Conservation (phyloP, 2,329 filamentous ascomycete genomes). For the Scedosporium apiospermum region DNA sequence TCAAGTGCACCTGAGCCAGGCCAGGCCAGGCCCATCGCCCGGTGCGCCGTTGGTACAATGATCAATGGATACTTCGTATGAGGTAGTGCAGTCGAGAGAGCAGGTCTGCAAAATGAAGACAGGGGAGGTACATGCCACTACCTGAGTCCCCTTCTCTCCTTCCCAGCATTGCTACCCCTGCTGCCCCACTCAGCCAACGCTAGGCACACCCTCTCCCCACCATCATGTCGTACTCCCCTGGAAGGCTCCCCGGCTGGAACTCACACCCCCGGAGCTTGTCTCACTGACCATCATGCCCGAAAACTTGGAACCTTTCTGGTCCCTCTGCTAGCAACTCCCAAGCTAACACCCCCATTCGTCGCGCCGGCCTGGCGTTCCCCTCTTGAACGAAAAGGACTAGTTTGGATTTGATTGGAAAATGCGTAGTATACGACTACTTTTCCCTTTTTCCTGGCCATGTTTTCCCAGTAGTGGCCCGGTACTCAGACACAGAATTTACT, state of each 20-base stretch:
- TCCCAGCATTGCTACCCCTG: not conserved
- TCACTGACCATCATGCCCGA: not conserved
- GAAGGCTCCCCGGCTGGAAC: not conserved
- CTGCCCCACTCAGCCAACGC: not conserved
- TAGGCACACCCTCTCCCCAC: not conserved
- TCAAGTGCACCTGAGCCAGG: too few relatives aligned
- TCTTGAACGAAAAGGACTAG: not conserved
- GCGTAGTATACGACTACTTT: not conserved
- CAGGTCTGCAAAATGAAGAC: not conserved
- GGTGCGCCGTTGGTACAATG: too few relatives aligned
- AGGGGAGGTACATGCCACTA: not conserved
- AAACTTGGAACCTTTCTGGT: conserved; percentile 4
- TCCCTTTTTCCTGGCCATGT: not conserved
- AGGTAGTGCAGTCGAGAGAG: not conserved
- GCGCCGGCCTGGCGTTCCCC: not conserved
- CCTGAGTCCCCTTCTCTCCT: not conserved
- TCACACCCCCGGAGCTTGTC: not conserved
- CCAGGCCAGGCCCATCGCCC: too few relatives aligned
- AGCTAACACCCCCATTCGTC: conserved; percentile 1
- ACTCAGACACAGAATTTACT: not conserved
- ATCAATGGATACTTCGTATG: not conserved
- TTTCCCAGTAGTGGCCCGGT: not conserved
- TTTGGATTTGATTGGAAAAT: not conserved
- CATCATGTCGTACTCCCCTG: not conserved
- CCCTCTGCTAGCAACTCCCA: not conserved